Conservation (phyloP, 2,329 filamentous ascomycete genomes). For the Alternaria sp. region DNA sequence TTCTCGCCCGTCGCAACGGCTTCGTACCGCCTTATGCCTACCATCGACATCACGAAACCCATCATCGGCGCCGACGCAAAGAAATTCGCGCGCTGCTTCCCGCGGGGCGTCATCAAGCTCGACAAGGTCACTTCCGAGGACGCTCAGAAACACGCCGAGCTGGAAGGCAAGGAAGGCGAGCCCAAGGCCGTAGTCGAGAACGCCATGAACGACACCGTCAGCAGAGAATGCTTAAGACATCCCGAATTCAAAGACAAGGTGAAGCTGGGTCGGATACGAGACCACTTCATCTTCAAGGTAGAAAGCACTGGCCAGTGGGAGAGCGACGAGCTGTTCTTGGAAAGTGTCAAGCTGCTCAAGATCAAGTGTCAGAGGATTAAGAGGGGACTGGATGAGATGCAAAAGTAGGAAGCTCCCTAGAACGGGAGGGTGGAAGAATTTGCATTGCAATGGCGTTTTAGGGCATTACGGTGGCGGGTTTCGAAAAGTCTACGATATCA, state of each 20-base stretch:
- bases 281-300: constrained; percentile 97
- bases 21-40: constrained; percentile 87
- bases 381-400: constrained; percentile 65
- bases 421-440: neutral
- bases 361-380: constrained; percentile 79
- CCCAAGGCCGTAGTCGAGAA: constrained; percentile 86
- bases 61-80: constrained; percentile 86
- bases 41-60: constrained; percentile 81
- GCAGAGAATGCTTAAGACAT: constrained; percentile 88
- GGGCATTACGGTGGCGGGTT: constrained; percentile 18
- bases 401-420: constrained; percentile 15
- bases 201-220: constrained; percentile 93
- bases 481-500: constrained; percentile 33
- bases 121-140: constrained; percentile 74
- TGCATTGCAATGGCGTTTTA: constrained; percentile 36
- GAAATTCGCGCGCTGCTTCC: constrained; percentile 92
- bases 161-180: constrained; percentile 78
- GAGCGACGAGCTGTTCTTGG: constrained; percentile 90
- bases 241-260: constrained; percentile 95
- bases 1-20: constrained; percentile 96
- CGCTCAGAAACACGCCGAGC: constrained; percentile 64
- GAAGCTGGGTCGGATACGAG: constrained; percentile 83
- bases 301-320: constrained; percentile 96
- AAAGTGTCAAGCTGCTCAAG: constrained; percentile 84
- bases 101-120: constrained; percentile 82